Evolutionary conservation across 331 rosid genomes (phyloP).

Genomic region (Arachis monticola): DNA sequence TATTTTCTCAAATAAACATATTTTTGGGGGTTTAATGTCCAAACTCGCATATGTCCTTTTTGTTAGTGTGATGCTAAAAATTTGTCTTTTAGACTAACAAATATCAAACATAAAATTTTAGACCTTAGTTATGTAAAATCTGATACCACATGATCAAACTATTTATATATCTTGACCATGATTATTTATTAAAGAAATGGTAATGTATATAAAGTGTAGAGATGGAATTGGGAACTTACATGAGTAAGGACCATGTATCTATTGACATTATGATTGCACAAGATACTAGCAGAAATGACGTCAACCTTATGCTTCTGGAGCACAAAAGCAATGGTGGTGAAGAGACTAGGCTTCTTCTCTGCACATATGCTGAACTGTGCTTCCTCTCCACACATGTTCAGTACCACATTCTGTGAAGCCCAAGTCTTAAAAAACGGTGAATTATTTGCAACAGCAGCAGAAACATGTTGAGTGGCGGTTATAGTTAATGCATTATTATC

Average conservation of each 20-base stretch:
- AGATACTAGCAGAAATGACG: conserved; percentile 51
- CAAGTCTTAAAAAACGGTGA: conserved; percentile 50
- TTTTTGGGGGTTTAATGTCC: too few relatives aligned
- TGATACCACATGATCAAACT: too few relatives aligned
- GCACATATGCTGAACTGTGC: conserved; percentile 64
- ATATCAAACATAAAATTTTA: too few relatives aligned
- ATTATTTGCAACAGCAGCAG: not conserved
- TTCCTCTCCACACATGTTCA: conserved; percentile 54
- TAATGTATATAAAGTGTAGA: not conserved
- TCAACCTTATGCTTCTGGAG: conserved; percentile 58
- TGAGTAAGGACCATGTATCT: conserved; percentile 59
- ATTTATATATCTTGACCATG: too few relatives aligned
- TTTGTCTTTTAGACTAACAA: too few relatives aligned
- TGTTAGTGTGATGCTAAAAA: too few relatives aligned
- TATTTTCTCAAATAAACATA: too few relatives aligned
- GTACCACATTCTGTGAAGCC: conserved; percentile 55
- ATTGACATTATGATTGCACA: conserved; percentile 37
- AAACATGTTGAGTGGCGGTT: conserved; percentile 32
- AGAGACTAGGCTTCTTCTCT: conserved; percentile 46
- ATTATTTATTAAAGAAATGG: too few relatives aligned
- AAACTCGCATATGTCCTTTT: too few relatives aligned
- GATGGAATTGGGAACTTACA: conserved; percentile 47
- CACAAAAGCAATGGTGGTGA: conserved; percentile 55
- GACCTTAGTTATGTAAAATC: too few relatives aligned
- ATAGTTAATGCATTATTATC: conserved; percentile 16